Evolutionary conservation across 192 early-diverging fungal species (phyloP).

Genomic region (Coemansia sp.): DNA sequence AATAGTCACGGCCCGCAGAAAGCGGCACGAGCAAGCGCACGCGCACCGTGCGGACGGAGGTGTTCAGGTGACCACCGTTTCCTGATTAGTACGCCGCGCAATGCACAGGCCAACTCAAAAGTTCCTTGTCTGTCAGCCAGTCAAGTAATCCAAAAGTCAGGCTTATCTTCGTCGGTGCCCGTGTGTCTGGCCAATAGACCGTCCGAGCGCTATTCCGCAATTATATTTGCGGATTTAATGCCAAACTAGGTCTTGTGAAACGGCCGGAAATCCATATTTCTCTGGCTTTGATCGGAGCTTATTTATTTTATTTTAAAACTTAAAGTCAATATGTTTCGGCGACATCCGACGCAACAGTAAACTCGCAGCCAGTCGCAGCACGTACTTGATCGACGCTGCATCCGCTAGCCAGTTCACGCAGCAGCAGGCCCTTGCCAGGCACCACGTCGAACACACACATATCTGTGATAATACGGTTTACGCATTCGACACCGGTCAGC

Average conservation of each 20-base stretch:
- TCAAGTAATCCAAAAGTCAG: not conserved
- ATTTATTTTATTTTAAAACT: no score
- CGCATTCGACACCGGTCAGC: constrained; percentile 64
- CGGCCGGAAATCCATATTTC: not conserved
- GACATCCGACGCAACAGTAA: constrained; percentile 48
- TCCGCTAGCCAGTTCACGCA: constrained; percentile 60
- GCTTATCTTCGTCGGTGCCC: not conserved
- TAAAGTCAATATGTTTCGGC: constrained; percentile 21
- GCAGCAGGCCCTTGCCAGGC: constrained; percentile 39
- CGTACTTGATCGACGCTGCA: constrained; percentile 61
- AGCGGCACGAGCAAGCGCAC: not conserved
- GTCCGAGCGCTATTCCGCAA: constrained; percentile 3
- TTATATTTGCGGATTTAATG: not conserved
- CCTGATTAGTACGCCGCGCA: not conserved
- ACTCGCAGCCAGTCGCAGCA: constrained; percentile 55
- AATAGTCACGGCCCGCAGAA: not conserved
- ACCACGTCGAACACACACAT: constrained; percentile 67
- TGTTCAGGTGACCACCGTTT: not conserved
- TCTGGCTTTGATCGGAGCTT: not conserved
- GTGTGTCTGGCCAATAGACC: not conserved
- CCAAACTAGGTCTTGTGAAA: not conserved
- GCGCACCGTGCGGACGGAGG: not conserved
- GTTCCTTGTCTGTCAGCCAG: not conserved
- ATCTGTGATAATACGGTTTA: constrained; percentile 65
- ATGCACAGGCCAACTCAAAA: constrained; percentile 3